Evolutionary conservation across 257 asterid genomes (phyloP), one percentile per base, ranked within the genome.

Genomic region (Rhazya stricta): DNA sequence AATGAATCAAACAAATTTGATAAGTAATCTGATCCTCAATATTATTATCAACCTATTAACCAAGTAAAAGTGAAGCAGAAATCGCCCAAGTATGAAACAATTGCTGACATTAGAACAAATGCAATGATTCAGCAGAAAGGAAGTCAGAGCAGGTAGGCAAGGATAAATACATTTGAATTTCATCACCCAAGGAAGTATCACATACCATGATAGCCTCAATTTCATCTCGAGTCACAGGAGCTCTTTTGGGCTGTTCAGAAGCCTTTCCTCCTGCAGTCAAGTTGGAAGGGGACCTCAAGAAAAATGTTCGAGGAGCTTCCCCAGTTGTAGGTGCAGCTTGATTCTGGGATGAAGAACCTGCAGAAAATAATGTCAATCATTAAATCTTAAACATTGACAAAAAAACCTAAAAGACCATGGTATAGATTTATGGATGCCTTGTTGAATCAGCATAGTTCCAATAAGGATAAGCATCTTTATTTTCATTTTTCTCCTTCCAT

Each of bases 201-300:
- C 87, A 18, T 89, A 94, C 99, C 99, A 92, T 74, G 80, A 94
- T 67, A 65, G 91, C 83, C 23, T 94, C 99, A 42, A 94, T 94
- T 90, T 94, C 99, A 74, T 92, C 97, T 77, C 80, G 86, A 80
- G 99, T 71, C 53, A 94, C 88, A 0, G 96, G 97, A 66, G 97
- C 86, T 84, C 99, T 79, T 85, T 89, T 92, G 57, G 97, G 97
- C 84, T 92, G 99, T 79, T 92, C 97, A 58, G 97, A 90, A 81
- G 97, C 99, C 85, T 85, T 94, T 79, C 97, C 97, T 81, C 94
- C 92, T 1, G 81, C 75, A 58, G 92, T 82, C 71, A 29, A 72
- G 83, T 71, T 85, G 74, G 92, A 79, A 71, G 86, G 80, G 45
- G 89, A 80, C 87, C 88, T 85, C 46, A 93, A 83, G 78, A 89